Evolutionary conservation across 176 grass and related monocot species (phyloP).

Genomic region (Phragmites australis): DNA sequence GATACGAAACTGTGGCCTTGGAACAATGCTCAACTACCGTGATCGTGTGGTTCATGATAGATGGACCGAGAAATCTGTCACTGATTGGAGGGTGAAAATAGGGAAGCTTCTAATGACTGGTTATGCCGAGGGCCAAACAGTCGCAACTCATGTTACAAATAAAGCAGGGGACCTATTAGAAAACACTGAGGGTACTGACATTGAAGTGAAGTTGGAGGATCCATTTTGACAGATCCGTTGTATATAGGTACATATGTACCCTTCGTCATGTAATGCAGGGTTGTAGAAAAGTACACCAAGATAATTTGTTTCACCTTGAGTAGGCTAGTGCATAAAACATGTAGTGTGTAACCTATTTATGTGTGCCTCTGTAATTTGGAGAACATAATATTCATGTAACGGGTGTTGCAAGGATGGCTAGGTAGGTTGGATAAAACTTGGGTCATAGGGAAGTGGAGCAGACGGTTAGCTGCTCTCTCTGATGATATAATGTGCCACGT

Average conservation of each 20-base stretch:
- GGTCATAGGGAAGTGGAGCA: background rate
- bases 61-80: constrained; percentile 50
- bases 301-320: background rate
- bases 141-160: constrained; percentile 42
- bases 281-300: constrained; percentile 10
- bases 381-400: constrained; percentile 12
- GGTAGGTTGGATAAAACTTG: background rate
- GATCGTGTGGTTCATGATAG: constrained; percentile 83
- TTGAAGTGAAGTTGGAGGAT: constrained; percentile 47
- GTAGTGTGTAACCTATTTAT: background rate
- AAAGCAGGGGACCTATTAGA: constrained; percentile 36
- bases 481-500: background rate
- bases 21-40: constrained; percentile 79
- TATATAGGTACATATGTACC: constrained; percentile 22
- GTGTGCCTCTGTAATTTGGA: background rate
- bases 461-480: background rate
- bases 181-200: constrained; percentile 16
- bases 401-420: background rate
- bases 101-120: constrained; percentile 76
- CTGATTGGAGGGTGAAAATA: constrained; percentile 78
- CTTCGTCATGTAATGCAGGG: background rate
- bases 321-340: constrained; percentile 5
- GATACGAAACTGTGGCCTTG: constrained; percentile 70
- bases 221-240: constrained; percentile 18
- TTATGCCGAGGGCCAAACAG: constrained; percentile 47